Base-by-base conservation (phyloP, 2,329 filamentous ascomycete genomes). In the Hortaea werneckii region DNA sequence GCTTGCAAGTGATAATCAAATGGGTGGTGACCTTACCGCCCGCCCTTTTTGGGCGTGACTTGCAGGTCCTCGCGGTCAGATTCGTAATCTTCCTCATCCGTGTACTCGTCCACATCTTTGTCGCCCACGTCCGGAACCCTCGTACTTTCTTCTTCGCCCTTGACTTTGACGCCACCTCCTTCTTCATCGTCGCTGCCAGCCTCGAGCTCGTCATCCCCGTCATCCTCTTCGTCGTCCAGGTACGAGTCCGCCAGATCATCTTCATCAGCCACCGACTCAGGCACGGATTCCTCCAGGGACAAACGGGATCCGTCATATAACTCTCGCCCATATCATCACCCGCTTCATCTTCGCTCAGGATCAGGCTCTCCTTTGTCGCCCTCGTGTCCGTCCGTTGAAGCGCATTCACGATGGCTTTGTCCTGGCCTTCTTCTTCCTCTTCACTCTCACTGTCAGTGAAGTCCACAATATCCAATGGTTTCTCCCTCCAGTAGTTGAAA, bases 401-500 rank as follows among this genome's bases (percentile, higher is more conserved):
- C 37, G 27, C 47, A 20, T 8, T 13, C 27, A 5, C 13, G 8
- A 13, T 5, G 27, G 27, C 8, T 9, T 11, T 10, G 7, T 9
- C 26, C 6, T 56, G 50, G 6, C 54, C 53, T 2, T 65, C 64
- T 38, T 71, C 72, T 4, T 68, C 69, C 53, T 12, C 28, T 13
- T 77, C 75, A 29, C 75, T 80, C 50, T 92, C 89, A 39, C 85
- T 94, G 43, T 84, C 85, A 1, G 85, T 88, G 57, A 96, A 96
- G 44, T 95, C 86, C 37, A 88, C 85, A 27, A 95, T 68, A 42
- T 94, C 87, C 11, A 90, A 75, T 2, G 88, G 87, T 41, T 77
- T 76, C 51, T 94, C 85, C 51, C 94, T 78, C 92, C 92, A 98
- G 68, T 94, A 98, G 47, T 82, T 90, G 67, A 98, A 98, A 63